These are phyloP conservation scores for Zangia roseola DNA, from an alignment of 768 basidiomycete genomes.

Conservation along the genomic window DNA sequence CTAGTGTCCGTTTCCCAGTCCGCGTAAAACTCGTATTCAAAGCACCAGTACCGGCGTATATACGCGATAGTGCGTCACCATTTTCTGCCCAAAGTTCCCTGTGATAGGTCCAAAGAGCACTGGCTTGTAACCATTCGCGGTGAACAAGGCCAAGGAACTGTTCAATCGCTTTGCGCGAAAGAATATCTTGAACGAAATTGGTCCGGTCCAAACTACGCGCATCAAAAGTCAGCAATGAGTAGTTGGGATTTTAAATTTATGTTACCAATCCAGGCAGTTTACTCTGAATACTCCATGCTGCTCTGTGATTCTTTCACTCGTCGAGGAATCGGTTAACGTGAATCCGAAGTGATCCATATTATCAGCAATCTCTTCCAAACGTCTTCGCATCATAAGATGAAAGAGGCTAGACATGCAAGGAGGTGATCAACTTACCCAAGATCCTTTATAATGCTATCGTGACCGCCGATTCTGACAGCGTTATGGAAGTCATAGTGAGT, in stretches of 20 bases:
- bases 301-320: constrained; percentile 74
- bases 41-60: constrained; percentile 92
- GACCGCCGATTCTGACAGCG: constrained; percentile 74
- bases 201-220: constrained; percentile 93
- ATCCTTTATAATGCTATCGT: constrained; percentile 81
- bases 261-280: constrained; percentile 92
- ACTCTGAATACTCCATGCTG: constrained; percentile 93
- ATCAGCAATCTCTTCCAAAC: constrained; percentile 54
- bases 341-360: constrained; percentile 83
- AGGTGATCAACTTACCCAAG: constrained; percentile 46
- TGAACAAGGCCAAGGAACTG: constrained; percentile 79
- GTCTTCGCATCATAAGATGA: too few relatives aligned
- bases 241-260: background rate
- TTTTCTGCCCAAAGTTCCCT: constrained; percentile 97
- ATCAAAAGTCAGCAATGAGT: constrained; percentile 5
- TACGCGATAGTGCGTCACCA: constrained; percentile 87
- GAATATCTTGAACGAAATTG: constrained; percentile 95
- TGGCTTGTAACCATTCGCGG: constrained; percentile 70
- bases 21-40: constrained; percentile 96
- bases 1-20: constrained; percentile 91
- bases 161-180: constrained; percentile 79
- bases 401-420: constrained; percentile 1
- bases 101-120: constrained; percentile 79
- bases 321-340: constrained; percentile 68
- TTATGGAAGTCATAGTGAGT: constrained; percentile 96